phyloP scores from a whole-genome alignment of 2,329 filamentous ascomycete genomes.

The Scopulariopsis brevicaulis region DNA sequence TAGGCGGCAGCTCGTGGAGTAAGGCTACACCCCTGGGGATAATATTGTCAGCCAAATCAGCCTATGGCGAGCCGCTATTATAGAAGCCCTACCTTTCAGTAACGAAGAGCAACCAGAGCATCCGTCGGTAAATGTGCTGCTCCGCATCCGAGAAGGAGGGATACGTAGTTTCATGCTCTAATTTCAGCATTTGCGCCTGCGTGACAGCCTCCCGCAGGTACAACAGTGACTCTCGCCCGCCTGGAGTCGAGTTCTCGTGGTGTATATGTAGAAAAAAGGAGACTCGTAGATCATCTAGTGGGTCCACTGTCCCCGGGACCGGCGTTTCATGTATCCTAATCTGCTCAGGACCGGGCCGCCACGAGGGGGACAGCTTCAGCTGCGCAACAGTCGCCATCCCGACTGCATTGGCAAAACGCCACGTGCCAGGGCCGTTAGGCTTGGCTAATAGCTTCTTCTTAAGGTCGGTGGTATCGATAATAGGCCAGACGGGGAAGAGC shows the following conservation, averaged over 20 bases:
- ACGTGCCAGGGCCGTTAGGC: constrained; percentile 19
- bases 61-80: not conserved
- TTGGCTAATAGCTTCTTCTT: constrained; percentile 22
- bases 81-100: constrained; percentile 23
- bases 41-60: constrained; percentile 11
- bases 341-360: constrained; percentile 14
- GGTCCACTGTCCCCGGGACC: constrained; percentile 14
- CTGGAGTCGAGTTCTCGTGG: constrained; percentile 33
- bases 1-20: constrained; percentile 34
- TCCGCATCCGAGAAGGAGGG: constrained; percentile 20
- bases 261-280: constrained; percentile 41
- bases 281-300: constrained; percentile 28
- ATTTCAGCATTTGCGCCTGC: constrained; percentile 33
- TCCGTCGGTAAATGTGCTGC: constrained; percentile 30
- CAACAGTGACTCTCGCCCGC: constrained; percentile 32
- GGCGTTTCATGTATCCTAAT: constrained; percentile 13
- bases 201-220: constrained; percentile 39
- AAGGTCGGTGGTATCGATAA: constrained; percentile 31
- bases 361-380: constrained; percentile 25
- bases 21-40: constrained; percentile 27
- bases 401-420: constrained; percentile 30
- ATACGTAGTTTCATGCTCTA: constrained; percentile 29
- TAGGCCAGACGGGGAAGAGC: constrained; percentile 39
- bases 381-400: constrained; percentile 36
- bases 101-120: constrained; percentile 36